phyloP scores from a whole-genome alignment of 306 rosid genomes.

The Cucurbita maxima region DNA sequence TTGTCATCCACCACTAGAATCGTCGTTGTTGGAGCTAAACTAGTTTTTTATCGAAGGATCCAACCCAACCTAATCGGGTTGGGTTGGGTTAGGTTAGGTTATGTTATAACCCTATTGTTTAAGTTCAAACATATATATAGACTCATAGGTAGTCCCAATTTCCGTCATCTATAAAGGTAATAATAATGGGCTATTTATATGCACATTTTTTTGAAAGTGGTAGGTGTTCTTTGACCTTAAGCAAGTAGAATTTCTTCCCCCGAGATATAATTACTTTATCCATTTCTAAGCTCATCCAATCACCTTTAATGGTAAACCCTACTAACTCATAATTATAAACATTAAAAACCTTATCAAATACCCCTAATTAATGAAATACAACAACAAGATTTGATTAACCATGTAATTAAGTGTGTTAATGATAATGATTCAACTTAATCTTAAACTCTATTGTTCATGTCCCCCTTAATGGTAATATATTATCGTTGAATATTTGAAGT shows the following conservation, averaged over 20 bases:
- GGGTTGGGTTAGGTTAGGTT: too few species aligned
- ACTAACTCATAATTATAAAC: neutral
- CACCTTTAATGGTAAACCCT: neutral
- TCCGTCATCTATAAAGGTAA: neutral
- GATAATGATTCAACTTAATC: neutral
- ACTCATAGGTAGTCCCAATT: neutral
- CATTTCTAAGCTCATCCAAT: neutral
- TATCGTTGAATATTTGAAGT: neutral
- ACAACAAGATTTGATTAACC: neutral
- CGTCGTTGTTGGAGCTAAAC: too few species aligned
- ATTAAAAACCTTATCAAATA: neutral
- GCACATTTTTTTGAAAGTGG: neutral
- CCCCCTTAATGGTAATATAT: neutral
- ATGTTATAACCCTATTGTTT: too few species aligned
- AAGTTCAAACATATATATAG: neutral
- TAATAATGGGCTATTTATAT: neutral
- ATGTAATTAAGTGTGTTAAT: neutral
- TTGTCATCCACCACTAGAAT: too few species aligned
- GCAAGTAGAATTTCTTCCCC: neutral
- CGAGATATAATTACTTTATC: neutral
- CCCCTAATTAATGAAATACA: neutral
- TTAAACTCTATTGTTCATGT: neutral
- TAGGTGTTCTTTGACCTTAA: conserved; percentile 7
- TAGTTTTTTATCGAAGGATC: too few species aligned
- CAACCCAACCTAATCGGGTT: too few species aligned